Percentiles rank a stretch among this genome's conserved stretches.
These are phyloP conservation scores for Barnettozyma sp. DNA, from an alignment of 805 yeast genomes.

Conservation along the genomic window DNA sequence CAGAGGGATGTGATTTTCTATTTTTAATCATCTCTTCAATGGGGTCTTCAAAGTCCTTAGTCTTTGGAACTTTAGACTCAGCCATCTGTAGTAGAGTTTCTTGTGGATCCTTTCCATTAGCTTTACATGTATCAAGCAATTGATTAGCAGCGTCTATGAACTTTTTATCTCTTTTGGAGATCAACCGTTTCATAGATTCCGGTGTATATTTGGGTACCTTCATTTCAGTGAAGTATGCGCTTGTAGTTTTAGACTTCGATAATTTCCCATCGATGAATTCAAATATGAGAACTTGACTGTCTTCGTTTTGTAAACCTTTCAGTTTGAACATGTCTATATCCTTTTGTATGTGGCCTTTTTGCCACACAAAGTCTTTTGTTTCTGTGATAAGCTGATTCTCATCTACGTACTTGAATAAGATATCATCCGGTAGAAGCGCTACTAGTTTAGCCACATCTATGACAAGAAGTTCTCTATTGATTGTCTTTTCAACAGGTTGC, in stretches of 20 bases:
- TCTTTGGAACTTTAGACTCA: slow-evolving; percentile 37
- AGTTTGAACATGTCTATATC: slow-evolving; percentile 47
- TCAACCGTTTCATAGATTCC: slow-evolving; percentile 53
- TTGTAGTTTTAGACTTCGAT: slow-evolving; percentile 41
- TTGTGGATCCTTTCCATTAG: slow-evolving; percentile 34
- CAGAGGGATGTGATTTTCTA: slow-evolving; percentile 18
- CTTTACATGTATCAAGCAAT: slow-evolving; percentile 31
- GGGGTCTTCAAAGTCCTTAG: slow-evolving; percentile 50
- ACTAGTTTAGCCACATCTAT: slow-evolving; percentile 61
- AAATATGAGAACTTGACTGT: slow-evolving; percentile 57
- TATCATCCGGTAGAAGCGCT: slow-evolving; percentile 58
- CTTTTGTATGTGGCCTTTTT: slow-evolving; percentile 48
- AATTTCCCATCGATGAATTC: slow-evolving; percentile 68
- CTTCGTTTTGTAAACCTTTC: slow-evolving; percentile 29
- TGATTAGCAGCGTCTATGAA: slow-evolving; percentile 37
- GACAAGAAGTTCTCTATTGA: slow-evolving; percentile 36
- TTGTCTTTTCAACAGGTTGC: slow-evolving; percentile 43
- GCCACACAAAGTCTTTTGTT: slow-evolving; percentile 31
- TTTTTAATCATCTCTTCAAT: slow-evolving; percentile 46
- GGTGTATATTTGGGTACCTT: slow-evolving; percentile 44
- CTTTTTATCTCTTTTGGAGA: slow-evolving; percentile 47
- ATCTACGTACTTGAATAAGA: slow-evolving; percentile 70
- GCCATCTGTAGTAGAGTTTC: slow-evolving; percentile 32
- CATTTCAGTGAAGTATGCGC: slow-evolving; percentile 37
- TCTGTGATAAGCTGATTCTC: slow-evolving; percentile 52